Base-by-base conservation (phyloP, 371 early-diverging fungal species). In the Mortierella sp. region DNA sequence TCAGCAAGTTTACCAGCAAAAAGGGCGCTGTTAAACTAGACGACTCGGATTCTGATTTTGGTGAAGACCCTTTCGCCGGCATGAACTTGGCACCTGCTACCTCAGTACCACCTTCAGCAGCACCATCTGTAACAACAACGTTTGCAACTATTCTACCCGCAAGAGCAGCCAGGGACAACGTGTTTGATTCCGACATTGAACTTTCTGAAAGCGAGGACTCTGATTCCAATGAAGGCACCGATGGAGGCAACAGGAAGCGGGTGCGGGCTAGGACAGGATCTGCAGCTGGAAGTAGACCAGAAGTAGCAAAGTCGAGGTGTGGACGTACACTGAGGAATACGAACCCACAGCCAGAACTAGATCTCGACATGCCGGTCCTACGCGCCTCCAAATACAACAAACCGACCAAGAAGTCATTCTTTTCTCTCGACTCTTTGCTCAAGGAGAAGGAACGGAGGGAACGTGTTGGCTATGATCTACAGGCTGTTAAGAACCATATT, bases 361-460 rank as follows among this genome's bases (percentile, higher is more conserved):
- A 37, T 24, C 69, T 61, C 26, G 43, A 34, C 2, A 21, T 40
- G 5, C 43, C 69, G n/a, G 54, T 72, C 19, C 48, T 9, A 61
- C 73, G 53, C 0, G 43, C 40, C 5, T 13, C 69, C 43, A 78
- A 76, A 19, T 51, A 71, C 19, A 54, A 24, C 2, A 76, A 26
- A 28, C 48, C 73, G 8, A 54, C 70, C 34, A 78, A 71, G 34
- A 77, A 80, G 34, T 44, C 74, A 4, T 21, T 74, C 5, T 81
- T 82, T 71, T 86, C 86, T 4, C 75, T 86, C 4, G 82, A 79
- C 31, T 50, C 69, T 6, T 57, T 86, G 26, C 61, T 82, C 13
- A 82, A 82, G 54, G 86, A 86, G 53, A 86, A 86, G 75, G 71
- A 78, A 16, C 86, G 79, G 64, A 78, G 57, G 31, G 82, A 34